These are phyloP conservation scores for Tagetes erecta DNA, from an alignment of 129 eudicot genomes.

Conservation along the genomic window DNA sequence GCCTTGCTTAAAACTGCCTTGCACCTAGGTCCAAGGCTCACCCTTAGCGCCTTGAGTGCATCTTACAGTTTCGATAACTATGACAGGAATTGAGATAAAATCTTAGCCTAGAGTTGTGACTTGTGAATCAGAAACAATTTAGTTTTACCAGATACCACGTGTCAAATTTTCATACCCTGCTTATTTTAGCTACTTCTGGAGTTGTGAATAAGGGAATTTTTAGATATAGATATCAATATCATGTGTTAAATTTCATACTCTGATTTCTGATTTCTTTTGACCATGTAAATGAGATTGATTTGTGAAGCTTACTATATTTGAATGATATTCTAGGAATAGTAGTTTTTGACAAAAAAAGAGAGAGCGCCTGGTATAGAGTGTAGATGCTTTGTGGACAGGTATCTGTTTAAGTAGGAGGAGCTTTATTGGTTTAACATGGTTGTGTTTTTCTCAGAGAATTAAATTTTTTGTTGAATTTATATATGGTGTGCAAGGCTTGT, in stretches of 20 bases:
- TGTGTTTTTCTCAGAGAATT: not conserved
- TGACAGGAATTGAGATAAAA: not conserved
- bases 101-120: not conserved
- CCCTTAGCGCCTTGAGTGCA: no score
- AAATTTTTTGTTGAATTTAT: not conserved
- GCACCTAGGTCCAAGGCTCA: no score
- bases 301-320: not conserved
- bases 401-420: not conserved
- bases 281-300: conserved; percentile 6
- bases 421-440: not conserved
- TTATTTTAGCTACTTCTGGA: not conserved
- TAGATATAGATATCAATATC: not conserved
- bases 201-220: not conserved
- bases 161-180: not conserved
- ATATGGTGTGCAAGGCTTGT: not conserved
- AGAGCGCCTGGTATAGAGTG: not conserved
- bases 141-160: not conserved
- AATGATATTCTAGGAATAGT: not conserved
- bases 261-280: not conserved
- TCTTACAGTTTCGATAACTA: no score
- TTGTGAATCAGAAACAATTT: not conserved
- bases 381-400: conserved; percentile 6
- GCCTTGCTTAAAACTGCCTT: no score
- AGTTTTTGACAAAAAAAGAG: not conserved
- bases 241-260: not conserved